Base-by-base conservation (phyloP, 371 early-diverging fungal genomes). In the Dichotomocladium elegans region DNA sequence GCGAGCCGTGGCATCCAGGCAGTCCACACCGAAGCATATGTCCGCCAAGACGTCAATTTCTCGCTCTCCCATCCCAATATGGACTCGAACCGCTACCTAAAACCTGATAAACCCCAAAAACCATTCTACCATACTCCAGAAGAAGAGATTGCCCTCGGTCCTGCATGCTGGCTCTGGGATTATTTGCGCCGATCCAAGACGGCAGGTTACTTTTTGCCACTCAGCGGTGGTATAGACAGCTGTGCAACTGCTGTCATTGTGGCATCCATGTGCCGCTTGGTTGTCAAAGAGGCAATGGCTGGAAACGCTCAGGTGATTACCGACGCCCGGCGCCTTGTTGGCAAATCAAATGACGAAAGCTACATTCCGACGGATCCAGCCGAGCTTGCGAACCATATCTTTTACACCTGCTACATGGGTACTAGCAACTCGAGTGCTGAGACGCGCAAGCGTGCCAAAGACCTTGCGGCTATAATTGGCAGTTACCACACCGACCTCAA, bases 131-230 rank as follows among this genome's bases (percentile, higher is more conserved):
- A 85, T 40, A 70, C 72, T 0, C 83, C 86, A 0, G 85, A 83
- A 48, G 89, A 93, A 60, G 95, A 95, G 57, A 95, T 95, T 58
- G 79, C 88, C 9, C 60, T 90, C 31, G 99, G 99, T 14, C 98
- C 98, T 17, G 98, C 99, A 0, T 98, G 99, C 76, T 99, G 98
- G 98, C 78, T 98, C 15, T 99, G 99, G 99, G 99, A 99, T 66
- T 99, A 98, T 62, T 76, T 99, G 41, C 83, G 98, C 14, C 80
- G 98, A 22, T 93, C 96, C 40, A 88, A 89, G 41, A 79, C 81
- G 4, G 82, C 84, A 3, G 99, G 99, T 1, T 97, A 85, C 79
- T 96, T 99, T 55, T 73, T 99, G 52, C 97, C 98, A 7, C 70
- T 99, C 50, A 93, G 94, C 66, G 99, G 99, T 28, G 99, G 99